These are phyloP conservation scores for Fusarium sp. DNA, from an alignment of 2,329 filamentous ascomycete genomes.

Conservation along the genomic window DNA sequence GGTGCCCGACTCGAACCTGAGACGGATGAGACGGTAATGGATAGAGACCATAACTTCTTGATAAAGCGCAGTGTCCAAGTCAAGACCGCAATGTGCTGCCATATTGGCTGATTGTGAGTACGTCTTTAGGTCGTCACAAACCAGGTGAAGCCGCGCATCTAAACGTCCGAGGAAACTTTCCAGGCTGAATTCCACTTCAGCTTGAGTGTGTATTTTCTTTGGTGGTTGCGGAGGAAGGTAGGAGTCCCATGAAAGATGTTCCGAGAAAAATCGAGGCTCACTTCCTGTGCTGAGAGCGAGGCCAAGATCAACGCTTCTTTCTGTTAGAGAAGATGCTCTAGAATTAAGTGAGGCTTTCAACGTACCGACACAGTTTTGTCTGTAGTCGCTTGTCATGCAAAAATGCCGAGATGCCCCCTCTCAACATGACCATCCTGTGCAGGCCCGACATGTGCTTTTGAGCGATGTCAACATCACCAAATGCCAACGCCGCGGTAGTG, in stretches of 20 bases:
- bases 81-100: not conserved
- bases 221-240: not conserved
- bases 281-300: not conserved
- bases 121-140: not conserved
- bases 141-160: not conserved
- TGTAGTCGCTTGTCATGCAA: not conserved
- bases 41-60: not conserved
- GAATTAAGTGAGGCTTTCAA: not conserved
- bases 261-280: not conserved
- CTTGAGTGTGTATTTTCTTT: not conserved
- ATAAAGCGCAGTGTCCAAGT: not conserved
- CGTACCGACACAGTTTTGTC: not conserved
- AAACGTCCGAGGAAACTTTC: fast-evolving
- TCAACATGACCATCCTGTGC: not conserved
- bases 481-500: not conserved
- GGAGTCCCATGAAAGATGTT: not conserved
- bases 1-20: not conserved
- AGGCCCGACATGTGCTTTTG: not conserved
- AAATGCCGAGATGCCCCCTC: not conserved
- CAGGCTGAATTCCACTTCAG: not conserved
- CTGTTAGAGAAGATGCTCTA: not conserved
- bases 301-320: not conserved
- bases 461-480: not conserved
- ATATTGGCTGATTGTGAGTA: not conserved
- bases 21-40: not conserved